These are phyloP conservation scores for Dioscorea cayenensis DNA, from an alignment of 116 monocot species.

Conservation along the genomic window DNA sequence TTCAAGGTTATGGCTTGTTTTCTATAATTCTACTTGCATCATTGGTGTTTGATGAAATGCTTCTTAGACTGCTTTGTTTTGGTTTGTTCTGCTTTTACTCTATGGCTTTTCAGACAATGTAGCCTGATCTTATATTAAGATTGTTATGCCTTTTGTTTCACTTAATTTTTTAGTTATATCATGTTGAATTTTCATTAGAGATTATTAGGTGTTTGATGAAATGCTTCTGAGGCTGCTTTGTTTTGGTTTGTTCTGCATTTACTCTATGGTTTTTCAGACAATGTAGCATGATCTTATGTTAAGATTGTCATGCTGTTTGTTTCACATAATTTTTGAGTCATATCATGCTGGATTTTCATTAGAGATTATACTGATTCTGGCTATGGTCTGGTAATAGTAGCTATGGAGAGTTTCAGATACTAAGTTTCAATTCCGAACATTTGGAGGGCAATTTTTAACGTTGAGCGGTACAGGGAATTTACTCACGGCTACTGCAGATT, in stretches of 20 bases:
- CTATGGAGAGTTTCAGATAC: slow-evolving; percentile 68
- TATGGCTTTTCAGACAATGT: background rate
- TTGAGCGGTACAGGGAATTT: slow-evolving; percentile 22
- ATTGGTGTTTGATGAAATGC: background rate
- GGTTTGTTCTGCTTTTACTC: background rate
- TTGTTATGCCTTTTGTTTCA: too few relatives aligned
- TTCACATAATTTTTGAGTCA: background rate
- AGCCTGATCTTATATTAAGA: background rate
- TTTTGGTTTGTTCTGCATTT: background rate
- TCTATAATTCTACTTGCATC: too few relatives aligned
- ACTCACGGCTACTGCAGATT: slow-evolving; percentile 45
- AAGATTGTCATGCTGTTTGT: too few relatives aligned
- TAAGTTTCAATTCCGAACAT: slow-evolving; percentile 58
- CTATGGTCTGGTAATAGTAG: slow-evolving; percentile 18
- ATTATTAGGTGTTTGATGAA: background rate
- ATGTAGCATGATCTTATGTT: background rate
- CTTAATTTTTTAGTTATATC: background rate
- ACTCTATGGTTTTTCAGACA: background rate
- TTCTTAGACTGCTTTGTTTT: background rate
- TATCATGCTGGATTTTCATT: background rate
- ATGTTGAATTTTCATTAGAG: too few relatives aligned
- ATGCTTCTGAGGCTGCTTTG: background rate
- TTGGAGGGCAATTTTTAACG: slow-evolving; percentile 64
- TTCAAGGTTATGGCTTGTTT: slow-evolving; percentile 47
- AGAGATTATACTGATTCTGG: background rate